Base-by-base conservation (phyloP, 768 basidiomycete species). In the Termitomyces sp. region DNA sequence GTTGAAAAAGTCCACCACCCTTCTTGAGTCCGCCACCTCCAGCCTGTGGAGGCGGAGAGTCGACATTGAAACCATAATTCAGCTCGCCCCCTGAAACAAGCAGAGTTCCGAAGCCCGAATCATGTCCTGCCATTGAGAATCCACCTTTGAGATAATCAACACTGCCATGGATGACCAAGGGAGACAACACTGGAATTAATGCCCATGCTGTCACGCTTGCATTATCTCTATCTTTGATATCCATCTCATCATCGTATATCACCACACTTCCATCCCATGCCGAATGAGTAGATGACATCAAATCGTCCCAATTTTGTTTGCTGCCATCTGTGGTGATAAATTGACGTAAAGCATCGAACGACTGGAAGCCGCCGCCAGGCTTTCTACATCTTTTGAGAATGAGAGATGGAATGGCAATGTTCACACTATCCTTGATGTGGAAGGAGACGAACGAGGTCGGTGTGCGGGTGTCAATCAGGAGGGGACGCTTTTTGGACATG, bases 391-490 rank as follows among this genome's bases (percentile, higher is more conserved):
- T 86, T 70, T 93, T 94, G 63, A 94, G 83, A 65, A 97, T 93
- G 65, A 97, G 83, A 26, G 91, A 89, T 0, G 94, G 94, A 43
- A 97, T 90, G 32, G 88, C 88, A 48, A 97, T 79, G 71, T 94
- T 94, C 59, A 93, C 81, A 69, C 87, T 89, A 62, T 84, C 74
- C 39, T 75, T 68, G 52, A 97, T 71, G 68, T 86, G 90, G 56
- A 78, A 79, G 3, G 83, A 73, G 36, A 86, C 75, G 72, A 85
- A 92, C 10, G 83, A 75, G 1, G 81, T 76, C 20, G 85, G 77
- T 4, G 89, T 84, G 4, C 94, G 84, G 39, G 90, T 92, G 71
- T 97, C 94, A 67, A 96, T 80, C 58, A 96, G 72, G 24, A 94
- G 74, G 9, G 92, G 89, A 2, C 79, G 81, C 32, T 68, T 69